These are phyloP conservation scores for Yamadazyma diddensiae DNA, from an alignment of 1,139 yeast genomes.

Conservation along the genomic window DNA sequence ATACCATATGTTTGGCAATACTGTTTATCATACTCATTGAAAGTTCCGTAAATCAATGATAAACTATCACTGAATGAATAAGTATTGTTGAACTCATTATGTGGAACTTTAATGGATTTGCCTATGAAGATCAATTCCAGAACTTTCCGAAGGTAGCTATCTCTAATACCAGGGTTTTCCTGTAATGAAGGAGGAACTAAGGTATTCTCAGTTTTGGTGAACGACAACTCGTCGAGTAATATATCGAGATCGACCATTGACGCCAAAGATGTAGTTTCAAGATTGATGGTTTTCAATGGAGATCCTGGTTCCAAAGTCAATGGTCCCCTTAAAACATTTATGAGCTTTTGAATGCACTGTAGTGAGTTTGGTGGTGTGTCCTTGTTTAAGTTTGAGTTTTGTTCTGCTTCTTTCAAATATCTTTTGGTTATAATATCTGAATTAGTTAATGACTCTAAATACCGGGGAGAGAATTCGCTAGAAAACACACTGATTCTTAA, in stretches of 20 bases:
- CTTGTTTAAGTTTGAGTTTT: slow-evolving; percentile 26
- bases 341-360: slow-evolving; percentile 55
- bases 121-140: slow-evolving; percentile 49
- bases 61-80: slow-evolving; percentile 41
- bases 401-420: slow-evolving; percentile 28
- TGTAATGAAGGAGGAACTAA: slow-evolving; percentile 58
- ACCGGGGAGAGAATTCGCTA: slow-evolving; percentile 26
- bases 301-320: slow-evolving; percentile 39
- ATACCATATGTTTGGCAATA: slow-evolving; percentile 24
- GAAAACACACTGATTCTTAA: slow-evolving; percentile 32
- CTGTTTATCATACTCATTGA: slow-evolving; percentile 46
- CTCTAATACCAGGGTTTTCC: slow-evolving; percentile 30
- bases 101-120: slow-evolving; percentile 6
- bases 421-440: slow-evolving; percentile 25
- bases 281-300: slow-evolving; percentile 51
- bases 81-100: slow-evolving; percentile 33
- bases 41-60: slow-evolving; percentile 30
- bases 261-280: slow-evolving; percentile 47
- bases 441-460: slow-evolving; percentile 22
- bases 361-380: slow-evolving; percentile 45
- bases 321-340: slow-evolving; percentile 64
- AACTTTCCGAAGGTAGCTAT: slow-evolving; percentile 48
- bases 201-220: slow-evolving; percentile 39
- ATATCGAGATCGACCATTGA: slow-evolving; percentile 55
- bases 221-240: slow-evolving; percentile 45